Conservation (phyloP, 2,329 filamentous ascomycete genomes). For the Colletotrichum sp. region DNA sequence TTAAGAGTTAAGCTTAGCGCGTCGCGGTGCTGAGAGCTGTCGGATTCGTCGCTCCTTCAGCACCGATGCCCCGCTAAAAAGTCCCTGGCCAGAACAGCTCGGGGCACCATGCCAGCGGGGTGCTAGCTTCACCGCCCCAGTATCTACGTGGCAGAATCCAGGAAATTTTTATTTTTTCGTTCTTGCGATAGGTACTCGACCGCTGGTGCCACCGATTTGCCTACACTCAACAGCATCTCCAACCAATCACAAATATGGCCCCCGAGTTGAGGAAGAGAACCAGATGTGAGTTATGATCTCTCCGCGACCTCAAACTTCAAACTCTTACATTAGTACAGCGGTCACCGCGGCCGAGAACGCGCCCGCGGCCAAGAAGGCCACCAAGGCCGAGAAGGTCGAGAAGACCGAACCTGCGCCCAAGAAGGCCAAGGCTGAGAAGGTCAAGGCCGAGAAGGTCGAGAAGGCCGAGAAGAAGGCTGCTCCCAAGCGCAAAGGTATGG, state of each 20-base stretch:
- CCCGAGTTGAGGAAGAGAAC: conserved; percentile 47
- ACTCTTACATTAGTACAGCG: conserved; percentile 21
- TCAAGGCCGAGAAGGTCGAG: conserved; percentile 34
- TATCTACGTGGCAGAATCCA: conserved; percentile 20
- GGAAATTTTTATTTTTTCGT: conserved; percentile 29
- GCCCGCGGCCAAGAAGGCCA: conserved; percentile 28
- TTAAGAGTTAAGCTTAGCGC: neutral
- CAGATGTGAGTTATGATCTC: conserved; percentile 27
- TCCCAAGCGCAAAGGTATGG: conserved; percentile 43
- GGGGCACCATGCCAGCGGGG: neutral
- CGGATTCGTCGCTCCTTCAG: neutral
- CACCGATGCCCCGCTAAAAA: neutral
- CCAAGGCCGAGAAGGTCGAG: conserved; percentile 17
- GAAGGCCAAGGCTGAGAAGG: conserved; percentile 15
- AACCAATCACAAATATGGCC: conserved; percentile 41
- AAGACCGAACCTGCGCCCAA: conserved; percentile 12
- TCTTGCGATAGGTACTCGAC: conserved; percentile 8
- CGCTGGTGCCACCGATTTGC: neutral
- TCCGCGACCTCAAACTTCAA: neutral
- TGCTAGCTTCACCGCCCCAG: conserved; percentile 11
- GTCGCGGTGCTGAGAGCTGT: neutral
- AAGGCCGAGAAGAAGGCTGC: conserved; percentile 11
- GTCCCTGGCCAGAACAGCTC: neutral
- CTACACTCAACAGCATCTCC: conserved; percentile 1
- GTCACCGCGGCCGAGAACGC: conserved; percentile 36